A percentile compares a stretch with the other conserved stretches of the same genome.
These are phyloP conservation scores for Rhamnella rubrinervis DNA, from an alignment of 331 rosid species.

Conservation along the genomic window DNA sequence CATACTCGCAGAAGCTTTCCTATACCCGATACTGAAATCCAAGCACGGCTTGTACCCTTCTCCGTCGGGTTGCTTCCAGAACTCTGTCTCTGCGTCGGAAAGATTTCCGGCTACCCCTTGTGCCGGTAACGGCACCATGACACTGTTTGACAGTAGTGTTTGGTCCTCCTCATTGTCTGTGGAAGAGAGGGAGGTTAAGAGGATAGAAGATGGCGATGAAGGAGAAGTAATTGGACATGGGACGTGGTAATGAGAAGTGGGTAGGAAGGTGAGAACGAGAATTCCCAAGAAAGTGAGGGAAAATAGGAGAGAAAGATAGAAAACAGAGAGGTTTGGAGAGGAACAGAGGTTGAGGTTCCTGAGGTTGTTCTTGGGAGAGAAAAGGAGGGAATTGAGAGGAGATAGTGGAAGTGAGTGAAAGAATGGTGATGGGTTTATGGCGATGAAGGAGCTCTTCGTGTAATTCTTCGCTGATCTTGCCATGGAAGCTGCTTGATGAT, in stretches of 20 bases:
- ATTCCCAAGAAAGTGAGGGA: conserved; percentile 41
- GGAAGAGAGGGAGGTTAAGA: conserved; percentile 21
- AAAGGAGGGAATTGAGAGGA: conserved; percentile 27
- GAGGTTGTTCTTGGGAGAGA: conserved; percentile 25
- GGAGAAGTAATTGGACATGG: neutral
- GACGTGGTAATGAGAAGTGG: conserved; percentile 12
- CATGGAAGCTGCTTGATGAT: conserved; percentile 16
- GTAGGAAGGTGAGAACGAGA: conserved; percentile 24
- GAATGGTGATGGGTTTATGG: conserved; percentile 30
- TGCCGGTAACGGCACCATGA: conserved; percentile 46
- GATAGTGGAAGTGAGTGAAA: conserved; percentile 37
- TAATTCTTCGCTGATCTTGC: conserved; percentile 33
- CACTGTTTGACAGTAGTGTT: conserved; percentile 16
- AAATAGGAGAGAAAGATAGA: conserved; percentile 33
- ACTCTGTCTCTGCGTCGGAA: conserved; percentile 37
- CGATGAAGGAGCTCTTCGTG: conserved; percentile 24
- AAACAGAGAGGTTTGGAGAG: conserved; percentile 20
- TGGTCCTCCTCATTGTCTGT: conserved; percentile 9
- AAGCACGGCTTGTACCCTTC: conserved; percentile 45
- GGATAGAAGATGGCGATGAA: conserved; percentile 7
- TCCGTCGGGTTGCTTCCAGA: conserved; percentile 51
- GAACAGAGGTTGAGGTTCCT: conserved; percentile 24
- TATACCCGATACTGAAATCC: conserved; percentile 41
- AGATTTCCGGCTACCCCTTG: conserved; percentile 28
- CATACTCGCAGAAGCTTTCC: conserved; percentile 30